These are phyloP conservation scores for Fusarium sp. DNA, from an alignment of 2,329 filamentous ascomycete genomes.

Conservation along the genomic window DNA sequence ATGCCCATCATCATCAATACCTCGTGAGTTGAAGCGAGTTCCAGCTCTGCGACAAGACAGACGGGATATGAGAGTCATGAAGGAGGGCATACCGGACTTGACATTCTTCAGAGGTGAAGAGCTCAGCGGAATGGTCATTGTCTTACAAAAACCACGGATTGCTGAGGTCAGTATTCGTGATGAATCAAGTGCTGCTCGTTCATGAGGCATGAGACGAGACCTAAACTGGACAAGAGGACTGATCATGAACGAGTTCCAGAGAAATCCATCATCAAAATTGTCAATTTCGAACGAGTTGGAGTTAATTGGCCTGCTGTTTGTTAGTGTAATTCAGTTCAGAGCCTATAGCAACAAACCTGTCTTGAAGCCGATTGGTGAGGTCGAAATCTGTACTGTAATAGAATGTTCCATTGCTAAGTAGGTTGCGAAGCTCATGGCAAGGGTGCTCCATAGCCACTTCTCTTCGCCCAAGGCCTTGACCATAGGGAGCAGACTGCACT, in stretches of 20 bases:
- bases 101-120: constrained; percentile 75
- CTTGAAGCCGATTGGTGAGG: constrained; percentile 90
- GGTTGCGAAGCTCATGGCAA: constrained; percentile 89
- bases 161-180: constrained; percentile 92
- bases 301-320: constrained; percentile 71
- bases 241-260: constrained; percentile 99
- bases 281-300: constrained; percentile 87
- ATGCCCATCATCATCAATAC: constrained; percentile 96
- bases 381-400: constrained; percentile 99
- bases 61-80: constrained; percentile 88
- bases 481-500: constrained; percentile 53
- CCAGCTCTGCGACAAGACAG: constrained; percentile 91
- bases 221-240: constrained; percentile 90
- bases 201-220: constrained; percentile 78
- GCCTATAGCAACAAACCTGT: constrained; percentile 66
- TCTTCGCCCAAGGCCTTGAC: constrained; percentile 66
- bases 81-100: constrained; percentile 80
- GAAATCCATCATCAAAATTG: constrained; percentile 88
- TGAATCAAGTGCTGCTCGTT: constrained; percentile 82
- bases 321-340: constrained; percentile 7
- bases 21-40: constrained; percentile 95
- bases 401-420: constrained; percentile 92
- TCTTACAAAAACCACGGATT: constrained; percentile 91
- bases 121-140: constrained; percentile 83
- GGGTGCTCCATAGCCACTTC: constrained; percentile 85